Base-by-base conservation (phyloP, 1,284 basidiomycete species). In the Sphagnurus paluster region DNA sequence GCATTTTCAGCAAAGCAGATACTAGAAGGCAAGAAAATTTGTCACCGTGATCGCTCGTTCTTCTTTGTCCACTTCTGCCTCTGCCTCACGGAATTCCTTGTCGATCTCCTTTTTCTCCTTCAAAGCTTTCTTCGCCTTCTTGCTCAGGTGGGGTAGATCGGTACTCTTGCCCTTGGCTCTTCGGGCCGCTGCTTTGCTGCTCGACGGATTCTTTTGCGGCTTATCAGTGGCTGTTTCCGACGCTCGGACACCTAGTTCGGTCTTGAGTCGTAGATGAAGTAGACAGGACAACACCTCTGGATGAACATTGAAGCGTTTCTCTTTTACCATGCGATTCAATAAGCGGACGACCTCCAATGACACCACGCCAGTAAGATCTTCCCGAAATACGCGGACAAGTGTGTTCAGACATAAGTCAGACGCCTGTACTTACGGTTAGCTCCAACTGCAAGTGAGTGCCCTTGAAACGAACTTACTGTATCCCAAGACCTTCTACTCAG, bases 261-360 rank as follows among this genome's bases (percentile, higher is more conserved):
- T 89, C 63, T 90, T 88, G 32, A 99, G 77, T 5, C 96, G 87
- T 28, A 99, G 77, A 58, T 92, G 79, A 42, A 94, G 76, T 4
- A 99, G 78, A 60, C 91, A 90, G 20, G 86, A 82, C 34, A 99
- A 76, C 33, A 96, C 90, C 52, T 90, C 85, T 2, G 94, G 91
- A 59, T 97, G 90, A 30, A 99, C 84, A 52, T 87, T 84, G 70
- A 91, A 98, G 52, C 84, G 82, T 32, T 88, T 83, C 65, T 98
- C 96, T 66, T 97, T 98, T 66, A 98, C 84, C 90, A 98, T 98
- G 45, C 95, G 84, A 55, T 97, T 95, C 50, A 99, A 72, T 30
- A 98, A 74, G 38, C 93, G 87, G 25, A 99, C 93, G 46, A 90
- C 74, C 63, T 98, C 93, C 40, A 98, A 78, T 9, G 93, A 95